Conservation (phyloP, 768 basidiomycete species). For the Lactarius deliciosus region DNA sequence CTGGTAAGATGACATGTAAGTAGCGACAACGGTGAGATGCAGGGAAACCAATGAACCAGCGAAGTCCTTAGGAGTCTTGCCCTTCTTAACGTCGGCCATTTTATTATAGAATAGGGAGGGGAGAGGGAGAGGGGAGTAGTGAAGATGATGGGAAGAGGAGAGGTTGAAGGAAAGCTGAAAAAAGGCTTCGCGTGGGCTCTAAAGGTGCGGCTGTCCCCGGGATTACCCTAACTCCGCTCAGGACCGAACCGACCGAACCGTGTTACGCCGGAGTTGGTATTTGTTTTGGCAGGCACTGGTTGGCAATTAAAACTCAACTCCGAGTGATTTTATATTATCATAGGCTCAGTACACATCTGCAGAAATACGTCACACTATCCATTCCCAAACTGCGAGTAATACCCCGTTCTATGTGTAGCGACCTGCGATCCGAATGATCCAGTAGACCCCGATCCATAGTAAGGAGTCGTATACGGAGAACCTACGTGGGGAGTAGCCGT, state of each 20-base stretch:
- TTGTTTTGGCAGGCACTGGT: not conserved
- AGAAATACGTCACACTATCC: constrained; percentile 14
- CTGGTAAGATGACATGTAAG: constrained; percentile 46
- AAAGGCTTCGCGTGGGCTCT: constrained; percentile 45
- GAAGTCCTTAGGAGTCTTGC: constrained; percentile 91
- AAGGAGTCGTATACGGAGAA: constrained; percentile 19
- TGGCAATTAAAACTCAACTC: not conserved
- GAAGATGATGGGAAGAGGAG: constrained; percentile 45
- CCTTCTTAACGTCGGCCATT: constrained; percentile 84
- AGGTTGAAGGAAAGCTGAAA: constrained; percentile 39
- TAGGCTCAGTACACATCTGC: not conserved
- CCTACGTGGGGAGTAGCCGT: constrained; percentile 10
- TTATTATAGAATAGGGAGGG: constrained; percentile 44
- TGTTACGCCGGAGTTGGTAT: not conserved
- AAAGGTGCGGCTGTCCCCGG: constrained; percentile 38
- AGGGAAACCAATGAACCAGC: constrained; percentile 52
- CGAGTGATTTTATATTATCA: not conserved
- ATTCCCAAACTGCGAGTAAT: constrained; percentile 24
- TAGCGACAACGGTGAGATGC: constrained; percentile 26
- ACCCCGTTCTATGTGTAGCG: constrained; percentile 23
- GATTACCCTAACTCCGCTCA: constrained; percentile 35
- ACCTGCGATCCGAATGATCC: constrained; percentile 25
- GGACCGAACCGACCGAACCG: constrained; percentile 19
- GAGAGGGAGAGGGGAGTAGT: constrained; percentile 54
- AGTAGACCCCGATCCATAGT: constrained; percentile 14